Evolutionary conservation across 305 asterid genomes (phyloP).

Genomic region (Fraxinus angustifolia): DNA sequence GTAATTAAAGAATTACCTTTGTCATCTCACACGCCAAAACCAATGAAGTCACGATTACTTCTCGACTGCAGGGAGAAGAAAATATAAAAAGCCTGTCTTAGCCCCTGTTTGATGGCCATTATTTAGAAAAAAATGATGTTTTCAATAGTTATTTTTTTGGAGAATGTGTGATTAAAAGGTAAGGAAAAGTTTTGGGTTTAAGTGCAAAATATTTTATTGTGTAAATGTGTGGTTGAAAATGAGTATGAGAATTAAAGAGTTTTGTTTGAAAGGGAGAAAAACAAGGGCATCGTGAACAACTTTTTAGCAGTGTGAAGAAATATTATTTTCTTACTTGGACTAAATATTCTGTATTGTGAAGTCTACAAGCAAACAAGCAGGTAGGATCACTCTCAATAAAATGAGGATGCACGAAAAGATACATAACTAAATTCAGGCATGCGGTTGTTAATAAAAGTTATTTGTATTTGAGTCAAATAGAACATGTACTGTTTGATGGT

Average conservation of each 20-base stretch:
- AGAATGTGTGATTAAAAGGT: too few species aligned
- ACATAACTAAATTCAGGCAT: neutral
- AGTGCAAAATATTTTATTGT: too few species aligned
- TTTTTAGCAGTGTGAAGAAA: neutral
- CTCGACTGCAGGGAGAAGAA: slow-evolving; percentile 60
- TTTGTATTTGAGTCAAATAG: neutral
- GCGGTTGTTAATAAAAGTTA: neutral
- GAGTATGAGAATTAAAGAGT: too few species aligned
- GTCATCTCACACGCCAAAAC: slow-evolving; percentile 83
- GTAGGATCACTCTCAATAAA: neutral
- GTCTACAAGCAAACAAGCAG: slow-evolving; percentile 5
- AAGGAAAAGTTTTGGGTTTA: too few species aligned
- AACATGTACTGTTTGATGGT: neutral
- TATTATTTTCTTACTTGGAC: neutral
- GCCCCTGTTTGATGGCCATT: neutral
- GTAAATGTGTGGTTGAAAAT: too few species aligned
- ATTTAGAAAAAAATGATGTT: too few species aligned
- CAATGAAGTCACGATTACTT: slow-evolving; percentile 87
- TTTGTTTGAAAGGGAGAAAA: too few species aligned
- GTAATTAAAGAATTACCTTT: slow-evolving; percentile 51
- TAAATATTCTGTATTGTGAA: neutral
- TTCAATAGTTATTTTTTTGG: too few species aligned
- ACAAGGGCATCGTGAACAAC: neutral
- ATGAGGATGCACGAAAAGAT: neutral
- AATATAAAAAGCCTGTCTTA: neutral